These are phyloP conservation scores for Suillus alpinus DNA, from an alignment of 768 basidiomycete genomes.

Conservation along the genomic window DNA sequence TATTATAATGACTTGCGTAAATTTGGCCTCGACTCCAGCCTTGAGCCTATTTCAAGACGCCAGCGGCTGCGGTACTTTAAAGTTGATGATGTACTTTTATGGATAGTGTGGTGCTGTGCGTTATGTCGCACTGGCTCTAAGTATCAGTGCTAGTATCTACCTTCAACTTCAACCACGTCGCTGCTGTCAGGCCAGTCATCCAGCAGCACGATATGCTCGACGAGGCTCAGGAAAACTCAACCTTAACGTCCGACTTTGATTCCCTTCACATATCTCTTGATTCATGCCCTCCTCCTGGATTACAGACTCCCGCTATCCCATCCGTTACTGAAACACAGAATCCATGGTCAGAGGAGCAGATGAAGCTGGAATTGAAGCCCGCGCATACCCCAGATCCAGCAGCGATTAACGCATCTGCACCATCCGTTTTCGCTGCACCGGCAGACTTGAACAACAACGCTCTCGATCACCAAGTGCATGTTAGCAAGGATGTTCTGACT, in stretches of 20 bases:
- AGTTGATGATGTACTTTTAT: not conserved
- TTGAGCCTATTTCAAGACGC: no score
- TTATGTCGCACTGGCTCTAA: not conserved
- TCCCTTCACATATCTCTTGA: not conserved
- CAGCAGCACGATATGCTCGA: not conserved
- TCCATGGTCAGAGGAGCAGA: slow-evolving; percentile 19
- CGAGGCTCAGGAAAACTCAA: not conserved
- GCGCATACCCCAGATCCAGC: slow-evolving; percentile 42
- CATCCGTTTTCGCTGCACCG: slow-evolving; percentile 29
- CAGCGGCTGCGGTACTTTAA: not conserved
- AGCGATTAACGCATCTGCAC: slow-evolving; percentile 39
- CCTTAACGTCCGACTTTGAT: not conserved
- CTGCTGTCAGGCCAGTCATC: not conserved
- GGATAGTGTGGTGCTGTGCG: not conserved
- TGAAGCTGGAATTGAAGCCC: slow-evolving; percentile 9
- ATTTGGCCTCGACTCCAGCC: not conserved
- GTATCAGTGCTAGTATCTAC: not conserved
- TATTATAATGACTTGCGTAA: not conserved
- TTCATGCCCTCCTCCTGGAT: not conserved
- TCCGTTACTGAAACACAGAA: slow-evolving; percentile 7
- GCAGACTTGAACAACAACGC: slow-evolving; percentile 1
- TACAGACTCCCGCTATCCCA: not conserved
- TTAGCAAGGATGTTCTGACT: slow-evolving; percentile 43
- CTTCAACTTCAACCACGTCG: not conserved
- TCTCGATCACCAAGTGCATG: slow-evolving; percentile 13